Evolutionary conservation across 2,329 filamentous ascomycete genomes (phyloP).

Genomic region (Orbilia javanica): DNA sequence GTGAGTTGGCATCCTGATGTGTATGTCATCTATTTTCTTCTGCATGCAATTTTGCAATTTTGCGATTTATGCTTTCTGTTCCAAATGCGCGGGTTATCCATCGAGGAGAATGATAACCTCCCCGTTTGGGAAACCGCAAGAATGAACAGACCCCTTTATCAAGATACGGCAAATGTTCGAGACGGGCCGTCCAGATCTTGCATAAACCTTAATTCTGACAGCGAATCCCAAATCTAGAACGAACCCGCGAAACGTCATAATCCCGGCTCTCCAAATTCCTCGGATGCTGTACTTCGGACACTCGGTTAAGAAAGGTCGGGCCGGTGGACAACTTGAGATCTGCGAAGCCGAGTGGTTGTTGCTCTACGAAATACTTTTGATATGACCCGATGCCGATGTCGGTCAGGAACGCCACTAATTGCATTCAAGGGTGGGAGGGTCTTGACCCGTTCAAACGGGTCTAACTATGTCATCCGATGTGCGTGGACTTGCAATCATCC

Average conservation of each 20-base stretch:
- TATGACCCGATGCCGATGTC: background rate
- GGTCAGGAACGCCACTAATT: background rate
- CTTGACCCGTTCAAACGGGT: background rate
- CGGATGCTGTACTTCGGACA: background rate
- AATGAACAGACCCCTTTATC: background rate
- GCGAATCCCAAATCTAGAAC: background rate
- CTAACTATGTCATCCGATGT: background rate
- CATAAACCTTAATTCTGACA: background rate
- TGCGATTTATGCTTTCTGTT: too few species aligned
- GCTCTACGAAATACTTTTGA: background rate
- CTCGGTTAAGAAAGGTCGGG: background rate
- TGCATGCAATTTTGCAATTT: too few species aligned
- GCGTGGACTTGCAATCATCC: background rate
- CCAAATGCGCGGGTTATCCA: too few species aligned
- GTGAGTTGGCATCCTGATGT: background rate
- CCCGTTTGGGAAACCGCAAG: background rate
- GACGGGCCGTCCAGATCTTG: background rate
- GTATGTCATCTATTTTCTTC: too few species aligned
- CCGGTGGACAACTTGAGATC: background rate
- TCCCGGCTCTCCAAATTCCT: background rate
- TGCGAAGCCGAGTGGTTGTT: background rate
- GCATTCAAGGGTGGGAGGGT: background rate
- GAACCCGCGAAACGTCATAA: background rate
- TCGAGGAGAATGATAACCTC: too few species aligned
- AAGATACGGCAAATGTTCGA: background rate